Percentiles rank a stretch among this genome's conserved stretches.
phyloP scores from a whole-genome alignment of 768 basidiomycete species.

The Xanthoconium purpureum region DNA sequence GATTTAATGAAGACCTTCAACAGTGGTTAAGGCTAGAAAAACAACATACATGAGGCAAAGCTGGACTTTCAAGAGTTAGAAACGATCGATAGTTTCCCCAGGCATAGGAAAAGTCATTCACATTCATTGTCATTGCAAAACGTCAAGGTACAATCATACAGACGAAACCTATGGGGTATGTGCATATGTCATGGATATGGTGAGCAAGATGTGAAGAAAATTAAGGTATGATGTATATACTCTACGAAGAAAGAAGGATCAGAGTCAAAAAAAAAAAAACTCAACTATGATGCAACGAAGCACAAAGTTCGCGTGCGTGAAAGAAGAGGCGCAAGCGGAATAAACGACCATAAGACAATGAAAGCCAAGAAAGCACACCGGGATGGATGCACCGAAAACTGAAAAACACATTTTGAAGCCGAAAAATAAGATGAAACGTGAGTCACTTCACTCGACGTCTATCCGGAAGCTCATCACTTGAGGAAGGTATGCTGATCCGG shows the following conservation, averaged over 20 bases:
- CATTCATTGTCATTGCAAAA: conserved; percentile 1
- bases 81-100: too few relatives aligned
- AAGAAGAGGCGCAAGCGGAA: conserved; percentile 10
- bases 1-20: too few relatives aligned
- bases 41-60: too few relatives aligned
- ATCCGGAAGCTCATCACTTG: conserved; percentile 80
- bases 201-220: conserved; percentile 17
- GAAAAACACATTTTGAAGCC: neutral
- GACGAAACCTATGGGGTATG: conserved; percentile 22
- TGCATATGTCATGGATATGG: conserved; percentile 24
- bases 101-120: neutral
- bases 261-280: neutral
- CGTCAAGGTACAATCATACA: conserved; percentile 5
- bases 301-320: conserved; percentile 1
- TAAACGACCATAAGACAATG: neutral
- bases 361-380: neutral
- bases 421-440: neutral
- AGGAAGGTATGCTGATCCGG: conserved; percentile 83
- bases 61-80: too few relatives aligned
- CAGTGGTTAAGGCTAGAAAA: too few relatives aligned
- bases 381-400: neutral
- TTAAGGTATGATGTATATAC: conserved; percentile 43
- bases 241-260: conserved; percentile 34
- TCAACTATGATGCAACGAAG: conserved; percentile 8
- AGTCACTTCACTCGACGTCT: conserved; percentile 35